Evolutionary conservation across 2,329 filamentous ascomycete genomes (phyloP), one percentile per base, ranked within the genome.

Genomic region (Aspergillus aculeatinus): DNA sequence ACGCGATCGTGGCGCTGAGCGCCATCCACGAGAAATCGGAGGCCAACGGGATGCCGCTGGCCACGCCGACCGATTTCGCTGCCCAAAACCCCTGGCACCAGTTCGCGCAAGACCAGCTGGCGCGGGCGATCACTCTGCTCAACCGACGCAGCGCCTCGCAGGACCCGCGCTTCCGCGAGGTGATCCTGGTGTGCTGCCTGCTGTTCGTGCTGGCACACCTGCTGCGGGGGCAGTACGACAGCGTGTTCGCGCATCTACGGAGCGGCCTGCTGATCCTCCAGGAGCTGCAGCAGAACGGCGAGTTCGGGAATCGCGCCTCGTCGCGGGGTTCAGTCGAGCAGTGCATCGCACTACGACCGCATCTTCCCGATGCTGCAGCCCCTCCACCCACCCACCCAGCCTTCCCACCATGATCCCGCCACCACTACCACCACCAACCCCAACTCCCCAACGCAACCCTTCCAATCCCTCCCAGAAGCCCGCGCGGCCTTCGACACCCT

Each of bases 1-100:
- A 63, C 49, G 61, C 61, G 1, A 50, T 51, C 16, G 48, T 61
- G 2, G 60, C 51, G 10, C 57, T 61, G 14, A 53, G 60, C 11
- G 47, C 51, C 4, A 48, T 61, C 11, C 60, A 61, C 14, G 29
- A 52, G 14, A 35, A 52, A 12, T 2, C 33, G 1, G 51, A 42
- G 2, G 2, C 35, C 51, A 3, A 42, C 33, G 11, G 11, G 2
- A 54, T 54, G 33, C 51, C 51, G 3, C 2, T 42, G 35, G 51
- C 51, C 16, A 39, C 21, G 33, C 27, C 27, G 7, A 29, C 2
- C 12, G 33, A 42, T 16, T 1, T 42, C 1, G 19, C 14, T 11
- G 5, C 16, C 0, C 12, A 1, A 29, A 4, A 2, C 10, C 35
- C 12, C 6, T 42, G 51, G 51, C 51, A 19, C 23, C 35, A 25